Conservation (phyloP, 2,329 filamentous ascomycete species). For the Fusarium sp. region DNA sequence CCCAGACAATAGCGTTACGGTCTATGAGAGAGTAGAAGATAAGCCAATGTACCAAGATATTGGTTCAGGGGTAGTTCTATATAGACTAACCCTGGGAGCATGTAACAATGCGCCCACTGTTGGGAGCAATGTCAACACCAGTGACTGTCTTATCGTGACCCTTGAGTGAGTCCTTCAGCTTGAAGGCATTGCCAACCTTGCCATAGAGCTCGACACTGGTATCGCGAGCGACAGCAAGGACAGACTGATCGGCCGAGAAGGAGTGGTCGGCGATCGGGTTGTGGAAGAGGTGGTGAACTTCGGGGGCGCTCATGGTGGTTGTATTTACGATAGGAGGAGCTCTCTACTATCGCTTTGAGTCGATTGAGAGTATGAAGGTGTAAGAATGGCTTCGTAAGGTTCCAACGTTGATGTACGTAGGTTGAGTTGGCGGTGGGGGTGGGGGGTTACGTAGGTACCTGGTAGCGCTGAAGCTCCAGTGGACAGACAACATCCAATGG, state of each 20-base stretch:
- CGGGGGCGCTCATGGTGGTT: constrained; percentile 79
- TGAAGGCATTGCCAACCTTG: constrained; percentile 78
- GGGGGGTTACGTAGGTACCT: constrained; percentile 42
- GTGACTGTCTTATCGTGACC: constrained; percentile 98
- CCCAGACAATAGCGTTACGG: constrained; percentile 98
- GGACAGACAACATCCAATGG: constrained; percentile 3
- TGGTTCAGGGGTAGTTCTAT: background rate
- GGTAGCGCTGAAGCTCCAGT: constrained; percentile 37
- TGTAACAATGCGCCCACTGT: constrained; percentile 92
- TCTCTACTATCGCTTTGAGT: constrained; percentile 87
- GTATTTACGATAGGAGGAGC: constrained; percentile 66
- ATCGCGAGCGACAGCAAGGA: constrained; percentile 90
- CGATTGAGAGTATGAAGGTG: constrained; percentile 32
- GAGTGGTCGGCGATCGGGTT: constrained; percentile 97
- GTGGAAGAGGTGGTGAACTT: constrained; percentile 98
- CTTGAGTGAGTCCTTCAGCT: constrained; percentile 90
- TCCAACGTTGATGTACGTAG: constrained; percentile 36
- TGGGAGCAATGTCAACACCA: constrained; percentile 92
- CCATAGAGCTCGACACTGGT: constrained; percentile 90
- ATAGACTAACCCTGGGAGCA: constrained; percentile 84
- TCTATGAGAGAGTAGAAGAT: constrained; percentile 63
- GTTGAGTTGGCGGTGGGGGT: constrained; percentile 40
- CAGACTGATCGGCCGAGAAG: constrained; percentile 91
- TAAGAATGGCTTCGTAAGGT: constrained; percentile 25
- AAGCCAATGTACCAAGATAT: constrained; percentile 8